A percentile compares a stretch with the other conserved stretches of the same genome.
phyloP scores from a whole-genome alignment of 2,329 filamentous ascomycete genomes.

The Neofusicoccum sp. region DNA sequence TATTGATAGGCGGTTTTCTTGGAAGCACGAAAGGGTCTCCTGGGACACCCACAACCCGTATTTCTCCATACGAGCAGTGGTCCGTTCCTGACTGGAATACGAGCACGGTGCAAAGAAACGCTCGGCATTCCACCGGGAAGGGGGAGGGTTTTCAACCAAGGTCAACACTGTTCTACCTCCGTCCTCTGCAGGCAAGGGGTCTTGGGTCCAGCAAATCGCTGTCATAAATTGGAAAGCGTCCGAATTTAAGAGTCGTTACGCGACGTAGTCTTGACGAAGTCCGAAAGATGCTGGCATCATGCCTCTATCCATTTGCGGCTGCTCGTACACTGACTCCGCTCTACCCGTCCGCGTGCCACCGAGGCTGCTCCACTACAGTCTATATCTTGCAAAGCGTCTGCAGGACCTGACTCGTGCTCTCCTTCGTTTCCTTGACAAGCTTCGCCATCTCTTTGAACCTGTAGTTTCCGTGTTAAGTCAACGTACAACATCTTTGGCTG shows the following conservation, averaged over 20 bases:
- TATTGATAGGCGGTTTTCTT: not conserved
- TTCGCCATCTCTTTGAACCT: constrained; percentile 69
- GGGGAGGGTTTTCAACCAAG: not conserved
- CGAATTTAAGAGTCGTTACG: no score
- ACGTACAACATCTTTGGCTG: not conserved
- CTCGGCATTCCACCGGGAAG: not conserved
- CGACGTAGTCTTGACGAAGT: not conserved
- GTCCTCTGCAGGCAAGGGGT: not conserved
- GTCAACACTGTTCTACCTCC: not conserved
- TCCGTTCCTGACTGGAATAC: not conserved
- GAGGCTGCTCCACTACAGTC: not conserved
- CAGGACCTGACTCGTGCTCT: constrained; percentile 68
- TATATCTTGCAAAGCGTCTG: constrained; percentile 63
- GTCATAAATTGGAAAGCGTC: no score
- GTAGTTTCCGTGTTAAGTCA: not conserved
- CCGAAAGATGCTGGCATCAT: not conserved
- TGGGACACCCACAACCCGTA: not conserved
- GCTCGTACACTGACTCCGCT: not conserved
- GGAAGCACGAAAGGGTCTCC: not conserved
- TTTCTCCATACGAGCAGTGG: not conserved
- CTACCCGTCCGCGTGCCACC: not conserved
- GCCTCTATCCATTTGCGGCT: not conserved
- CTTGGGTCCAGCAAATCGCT: no score
- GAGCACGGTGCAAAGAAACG: not conserved
- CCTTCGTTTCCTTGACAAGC: constrained; percentile 74